Base-by-base conservation (phyloP, 345 rosid genomes). In the Pugionium cornutum region DNA sequence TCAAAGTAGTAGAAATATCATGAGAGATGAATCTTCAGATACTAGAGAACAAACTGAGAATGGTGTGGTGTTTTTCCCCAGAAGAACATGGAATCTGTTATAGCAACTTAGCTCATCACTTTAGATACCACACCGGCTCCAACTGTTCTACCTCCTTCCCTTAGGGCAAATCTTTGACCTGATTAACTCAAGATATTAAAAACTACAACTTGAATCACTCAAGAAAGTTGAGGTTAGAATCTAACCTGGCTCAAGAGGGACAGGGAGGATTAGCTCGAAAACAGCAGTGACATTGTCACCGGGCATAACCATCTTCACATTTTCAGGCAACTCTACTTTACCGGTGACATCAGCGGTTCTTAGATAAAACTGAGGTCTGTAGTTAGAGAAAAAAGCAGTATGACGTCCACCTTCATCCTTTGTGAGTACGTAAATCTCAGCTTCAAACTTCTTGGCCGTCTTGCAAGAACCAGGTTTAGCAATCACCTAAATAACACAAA, bases 341-440 rank as follows among this genome's bases (percentile, higher is more conserved):
- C 99, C 98, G 8, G 97, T 95, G 72, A 95, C 53, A 82, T 95
- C 99, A 32, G 98, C 99, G 46, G 99, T 95, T 75, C 99, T 84
- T 86, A 91, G 9, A 79, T 88, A 95, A 74, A 95, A 89, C 78
- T 95, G 99, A 53, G 99, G 99, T 75, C 79, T 85, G 78, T 95
- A 95, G 78, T 94, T 94, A 18, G 98, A 82, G 75, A 84, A 73
- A 66, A 95, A 95, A 5, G 91, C 84, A 25, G 95, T 95, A 72
- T 95, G 97, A 10, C 99, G 96, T 55, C 99, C 98, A 64, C 99
- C 99, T 82, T 95, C 99, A 9, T 86, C 97, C 73, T 95, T 91
- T 31, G 96, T 82, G 47, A 95, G 94, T 71, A 89, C 97, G 9
- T 95, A 95, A 59, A 95, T 95, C 78, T 95, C 99, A 26, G 96